Evolutionary conservation across 1,284 basidiomycete genomes (phyloP), one percentile per base, ranked within the genome.

Genomic region (Naganishia sp.): DNA sequence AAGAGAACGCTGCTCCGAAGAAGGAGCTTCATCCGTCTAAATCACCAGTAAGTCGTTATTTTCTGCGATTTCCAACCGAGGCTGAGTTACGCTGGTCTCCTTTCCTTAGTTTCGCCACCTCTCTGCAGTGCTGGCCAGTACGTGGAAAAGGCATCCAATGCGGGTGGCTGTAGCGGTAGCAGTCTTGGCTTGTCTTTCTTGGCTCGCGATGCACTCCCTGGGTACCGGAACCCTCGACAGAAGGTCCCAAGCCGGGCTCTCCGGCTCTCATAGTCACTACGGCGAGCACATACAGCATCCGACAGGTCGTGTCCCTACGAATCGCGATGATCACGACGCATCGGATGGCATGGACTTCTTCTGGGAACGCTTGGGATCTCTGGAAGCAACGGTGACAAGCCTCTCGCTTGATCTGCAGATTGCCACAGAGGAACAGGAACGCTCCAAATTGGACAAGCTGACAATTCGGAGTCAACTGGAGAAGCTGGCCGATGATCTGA

Each of bases 131-230:
- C 36, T 48, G 18, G 16, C 23, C 10, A 43, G 44, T 25, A 31
- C 39, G 15, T 44, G 48, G 48, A 7, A 25, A n/a, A 25, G 39
- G 42, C 48, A 36, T 4, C 16, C 50, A 2, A 61, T 52, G 43
- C 50, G 59, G 59, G 23, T 61, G 10, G 59, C 33, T 10, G 42
- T 44, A 33, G 21, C 50, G 7, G 48, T 48, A 9, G 59, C 48
- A 3, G 39, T 61, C 9, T 18, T 25, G 36, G 59, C 48, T 16
- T n/a, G 50, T 9, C 33, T 61, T 25, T 61, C 33, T 36, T 61
- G 48, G 48, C 59, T 61, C 13, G 59, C 50, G 23, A 43, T 15
- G 15, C 59, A 61, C 25, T 36, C 59, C 16, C 48, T 48, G 16
- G 44, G 18, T 7, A 42, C n/a, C 33, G 48, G 42, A 15, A 31